A percentile compares a stretch with the other conserved stretches of the same genome.
These are phyloP conservation scores for Penicillium odoratum DNA, from an alignment of 495 filamentous ascomycete species.

Conservation along the genomic window DNA sequence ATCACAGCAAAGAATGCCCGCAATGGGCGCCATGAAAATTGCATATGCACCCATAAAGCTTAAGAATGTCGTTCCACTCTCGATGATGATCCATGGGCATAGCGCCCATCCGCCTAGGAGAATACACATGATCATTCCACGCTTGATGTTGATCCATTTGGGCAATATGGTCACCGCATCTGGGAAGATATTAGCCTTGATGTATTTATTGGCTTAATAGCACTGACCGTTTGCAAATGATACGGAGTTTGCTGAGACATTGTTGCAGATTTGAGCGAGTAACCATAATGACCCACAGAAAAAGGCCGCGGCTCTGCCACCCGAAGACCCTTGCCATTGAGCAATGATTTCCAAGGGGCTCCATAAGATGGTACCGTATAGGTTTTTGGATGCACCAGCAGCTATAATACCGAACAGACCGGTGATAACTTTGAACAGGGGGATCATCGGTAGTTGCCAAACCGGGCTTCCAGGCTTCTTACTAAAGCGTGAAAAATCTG, in stretches of 20 bases:
- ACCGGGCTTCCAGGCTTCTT: slow-evolving; percentile 50
- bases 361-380: not conserved
- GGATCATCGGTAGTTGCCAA: slow-evolving; percentile 57
- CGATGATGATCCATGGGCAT: not conserved
- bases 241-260: not conserved
- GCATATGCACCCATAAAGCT: slow-evolving; percentile 57
- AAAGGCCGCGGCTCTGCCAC: not conserved
- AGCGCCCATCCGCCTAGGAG: not conserved
- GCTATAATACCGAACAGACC: slow-evolving; percentile 37
- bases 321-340: not conserved
- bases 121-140: not conserved
- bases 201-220: not conserved
- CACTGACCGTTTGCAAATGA: not conserved
- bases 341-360: not conserved
- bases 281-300: not conserved
- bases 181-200: not conserved
- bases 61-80: slow-evolving; percentile 47
- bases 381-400: not conserved
- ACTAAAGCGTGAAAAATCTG: slow-evolving; percentile 62
- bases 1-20: slow-evolving; percentile 49
- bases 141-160: not conserved
- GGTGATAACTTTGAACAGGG: slow-evolving; percentile 55
- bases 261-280: not conserved
- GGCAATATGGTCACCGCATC: not conserved
- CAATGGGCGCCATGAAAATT: slow-evolving; percentile 35